Evolutionary conservation across 2,329 filamentous ascomycete genomes (phyloP), one percentile per base, ranked within the genome.

Genomic region (Calonectria pteridis): DNA sequence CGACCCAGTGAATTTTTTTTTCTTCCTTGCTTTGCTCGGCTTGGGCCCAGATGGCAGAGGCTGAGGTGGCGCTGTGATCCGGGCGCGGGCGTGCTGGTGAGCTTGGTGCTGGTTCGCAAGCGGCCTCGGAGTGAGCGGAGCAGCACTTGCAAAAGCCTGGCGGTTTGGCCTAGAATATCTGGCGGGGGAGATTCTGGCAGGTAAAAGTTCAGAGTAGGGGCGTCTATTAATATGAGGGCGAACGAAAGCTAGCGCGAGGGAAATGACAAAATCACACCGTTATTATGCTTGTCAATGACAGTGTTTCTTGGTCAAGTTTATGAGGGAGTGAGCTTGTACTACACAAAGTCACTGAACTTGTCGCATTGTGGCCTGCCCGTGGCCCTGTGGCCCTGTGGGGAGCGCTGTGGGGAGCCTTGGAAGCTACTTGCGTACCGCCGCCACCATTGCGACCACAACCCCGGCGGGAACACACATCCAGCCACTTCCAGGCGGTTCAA

Each of bases 41-140:
- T 59, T 59, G 67, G 67, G 46, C 40, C 59, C 59, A 69, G 66
- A 69, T 65, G 71, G 71, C 66, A 71, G 63, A 69, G 71, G 65
- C 71, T 73, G 71, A 73, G 66, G 71, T 73, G 71, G 66, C 71
- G 71, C 71, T 69, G 62, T 28, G 65, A 72, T 72, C 70, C 64
- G 58, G 70, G 64, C 64, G 64, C 46, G 58, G 55, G 33, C 65
- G 37, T 51, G 55, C 31, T 69, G 67, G 50, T 71, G 69, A 63
- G 67, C 62, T 69, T 46, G 68, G 68, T 55, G 68, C 67, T 58
- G 58, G 53, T 65, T 64, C 43, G 65, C 65, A 65, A 72, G 49
- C 43, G 71, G 58, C 50, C 58, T 62, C 71, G 50, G 59, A 63
- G 26, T 31, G 43, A 72, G 69, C 55, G 63, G 63, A 63, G 65